Evolutionary conservation across 345 rosid species (phyloP), one percentile per base, ranked within the genome.

Genomic region (Hibiscus trionum): DNA sequence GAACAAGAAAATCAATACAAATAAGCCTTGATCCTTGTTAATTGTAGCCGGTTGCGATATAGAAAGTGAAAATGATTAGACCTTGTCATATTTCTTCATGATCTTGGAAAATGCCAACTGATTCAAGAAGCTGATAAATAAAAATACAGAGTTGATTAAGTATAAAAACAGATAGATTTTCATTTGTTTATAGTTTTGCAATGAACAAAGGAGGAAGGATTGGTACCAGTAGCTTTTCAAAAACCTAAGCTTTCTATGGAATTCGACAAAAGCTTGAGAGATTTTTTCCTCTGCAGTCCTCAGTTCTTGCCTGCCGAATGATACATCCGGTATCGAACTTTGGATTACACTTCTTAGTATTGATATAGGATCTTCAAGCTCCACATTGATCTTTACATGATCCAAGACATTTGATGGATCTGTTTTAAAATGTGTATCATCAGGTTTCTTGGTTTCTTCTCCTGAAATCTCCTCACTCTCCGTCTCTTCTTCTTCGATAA

Each of bases 71-170:
- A 56, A 39, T 39, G 12, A 33, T 31, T 61, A 70, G 72, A 92
- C 96, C 91, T 93, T 91, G 72, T 90, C 97, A 73, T 93, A 89
- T 80, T 90, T 93, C 86, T 93, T 93, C 88, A 90, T 80, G 72
- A 93, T 89, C 83, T 90, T 90, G 73, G 90, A 88, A 64, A 89
- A 82, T 0, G 97, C 97, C 77, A 89, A 62, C 53, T 83, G 86
- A 76, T 90, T 93, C 83, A 88, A 68, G 74, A 89, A 93, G 71
- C 98, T 90, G 77, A 73, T 15, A 59, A 70, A 75, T 42, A 47
- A 71, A 71, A 57, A 57, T 50, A 58, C 26, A 1, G 5, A 61
- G 57, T 56, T 21, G 17, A 47, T 67, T 11, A 58, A 3, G 58
- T 4, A 63, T 7, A 14, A 68, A 14, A 68, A 70, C 35, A 64